phyloP scores from a whole-genome alignment of 768 basidiomycete species.

The Rhizopogon sp. region DNA sequence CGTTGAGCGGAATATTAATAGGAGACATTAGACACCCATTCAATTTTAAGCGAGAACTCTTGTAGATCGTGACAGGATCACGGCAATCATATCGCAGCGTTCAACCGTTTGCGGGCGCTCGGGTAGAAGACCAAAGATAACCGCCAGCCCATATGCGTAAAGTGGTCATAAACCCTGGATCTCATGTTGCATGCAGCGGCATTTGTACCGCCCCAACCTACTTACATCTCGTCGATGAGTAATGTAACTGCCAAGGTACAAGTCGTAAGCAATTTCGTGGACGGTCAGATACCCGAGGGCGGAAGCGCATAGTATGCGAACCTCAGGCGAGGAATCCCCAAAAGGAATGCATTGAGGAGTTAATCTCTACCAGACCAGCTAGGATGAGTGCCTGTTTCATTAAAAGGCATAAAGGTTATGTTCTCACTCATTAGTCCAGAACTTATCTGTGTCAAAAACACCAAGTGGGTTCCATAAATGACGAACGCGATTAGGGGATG shows the following conservation, averaged over 20 bases:
- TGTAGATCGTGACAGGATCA: not conserved
- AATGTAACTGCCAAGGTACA: not conserved
- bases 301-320: not conserved
- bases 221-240: not conserved
- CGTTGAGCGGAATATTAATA: not conserved
- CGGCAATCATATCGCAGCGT: not conserved
- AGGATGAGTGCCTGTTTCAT: not conserved
- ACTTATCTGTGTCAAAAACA: no score
- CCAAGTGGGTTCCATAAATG: not conserved
- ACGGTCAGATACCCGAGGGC: not conserved
- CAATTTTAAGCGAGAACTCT: not conserved
- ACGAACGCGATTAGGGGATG: not conserved
- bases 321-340: not conserved
- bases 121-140: not conserved
- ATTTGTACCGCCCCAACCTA: not conserved
- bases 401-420: no score
- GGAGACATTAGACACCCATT: not conserved
- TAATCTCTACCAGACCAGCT: not conserved
- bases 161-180: not conserved
- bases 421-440: not conserved
- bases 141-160: not conserved
- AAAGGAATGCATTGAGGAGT: no score
- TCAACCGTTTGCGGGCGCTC: not conserved
- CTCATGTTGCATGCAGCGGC: not conserved
- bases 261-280: not conserved